These are phyloP conservation scores for Clitopilus hobsonii DNA, from an alignment of 768 basidiomycete species.

Conservation along the genomic window DNA sequence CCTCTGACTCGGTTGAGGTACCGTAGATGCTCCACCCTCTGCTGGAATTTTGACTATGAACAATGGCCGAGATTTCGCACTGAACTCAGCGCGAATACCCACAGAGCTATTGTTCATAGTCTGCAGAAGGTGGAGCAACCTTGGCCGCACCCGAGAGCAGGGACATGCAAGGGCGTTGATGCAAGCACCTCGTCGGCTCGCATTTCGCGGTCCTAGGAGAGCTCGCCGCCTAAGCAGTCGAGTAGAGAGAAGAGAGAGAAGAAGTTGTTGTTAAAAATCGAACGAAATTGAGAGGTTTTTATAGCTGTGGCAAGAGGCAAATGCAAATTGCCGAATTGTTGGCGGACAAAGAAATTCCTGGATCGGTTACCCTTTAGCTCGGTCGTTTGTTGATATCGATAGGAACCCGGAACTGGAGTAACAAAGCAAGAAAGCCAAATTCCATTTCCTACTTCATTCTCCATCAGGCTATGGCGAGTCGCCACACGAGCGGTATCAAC, in stretches of 20 bases:
- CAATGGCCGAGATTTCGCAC: neutral
- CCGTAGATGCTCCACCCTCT: neutral
- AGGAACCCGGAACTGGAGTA: neutral
- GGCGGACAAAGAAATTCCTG: neutral
- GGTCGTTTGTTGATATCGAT: neutral
- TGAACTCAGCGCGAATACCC: neutral
- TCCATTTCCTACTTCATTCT: neutral
- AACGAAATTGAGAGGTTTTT: neutral
- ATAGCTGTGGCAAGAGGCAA: neutral
- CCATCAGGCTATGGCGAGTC: constrained; percentile 1
- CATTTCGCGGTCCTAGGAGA: neutral
- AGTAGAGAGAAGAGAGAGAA: neutral
- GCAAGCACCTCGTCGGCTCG: neutral
- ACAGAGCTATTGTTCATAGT: neutral
- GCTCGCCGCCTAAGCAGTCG: neutral
- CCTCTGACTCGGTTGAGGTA: neutral
- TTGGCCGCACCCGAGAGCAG: neutral
- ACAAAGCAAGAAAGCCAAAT: neutral
- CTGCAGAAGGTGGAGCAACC: neutral
- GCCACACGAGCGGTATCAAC: neutral
- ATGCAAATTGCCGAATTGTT: neutral
- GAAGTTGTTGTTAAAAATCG: neutral
- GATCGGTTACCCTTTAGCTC: neutral
- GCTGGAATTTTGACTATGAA: constrained; percentile 1
- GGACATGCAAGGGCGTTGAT: neutral